These are phyloP conservation scores for Pouteria campechiana DNA, from an alignment of 179 eudicot genomes.

Conservation along the genomic window DNA sequence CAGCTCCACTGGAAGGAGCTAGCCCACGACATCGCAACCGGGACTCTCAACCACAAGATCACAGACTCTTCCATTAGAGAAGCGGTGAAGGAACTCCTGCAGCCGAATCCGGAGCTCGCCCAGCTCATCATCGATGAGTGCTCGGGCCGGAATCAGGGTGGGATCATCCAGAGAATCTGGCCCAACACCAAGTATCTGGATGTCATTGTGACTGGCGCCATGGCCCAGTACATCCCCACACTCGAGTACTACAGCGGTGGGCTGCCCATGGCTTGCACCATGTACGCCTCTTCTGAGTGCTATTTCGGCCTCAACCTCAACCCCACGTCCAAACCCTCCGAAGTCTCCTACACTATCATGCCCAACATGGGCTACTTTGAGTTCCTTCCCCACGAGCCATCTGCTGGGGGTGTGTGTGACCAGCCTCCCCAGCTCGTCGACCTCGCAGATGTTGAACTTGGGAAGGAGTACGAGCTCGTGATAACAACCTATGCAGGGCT, in stretches of 20 bases:
- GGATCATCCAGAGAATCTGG: conserved; percentile 61
- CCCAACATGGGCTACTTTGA: conserved; percentile 81
- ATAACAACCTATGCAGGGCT: conserved; percentile 58
- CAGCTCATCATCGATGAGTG: conserved; percentile 33
- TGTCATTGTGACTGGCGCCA: conserved; percentile 79
- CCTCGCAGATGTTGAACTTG: conserved; percentile 58
- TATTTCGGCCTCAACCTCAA: conserved; percentile 69
- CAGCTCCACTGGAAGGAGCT: conserved; percentile 50
- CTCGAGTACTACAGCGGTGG: conserved; percentile 73
- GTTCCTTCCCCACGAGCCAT: conserved; percentile 49
- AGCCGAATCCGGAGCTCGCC: conserved; percentile 46
- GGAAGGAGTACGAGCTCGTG: conserved; percentile 78
- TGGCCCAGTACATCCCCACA: conserved; percentile 82
- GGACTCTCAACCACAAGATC: conserved; percentile 31
- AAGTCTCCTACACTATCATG: conserved; percentile 67
- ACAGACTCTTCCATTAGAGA: conserved; percentile 27
- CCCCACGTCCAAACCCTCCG: conserved; percentile 57
- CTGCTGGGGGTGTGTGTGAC: conserved; percentile 9
- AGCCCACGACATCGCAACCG: conserved; percentile 34
- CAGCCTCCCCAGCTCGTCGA: conserved; percentile 41
- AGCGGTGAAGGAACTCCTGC: conserved; percentile 27
- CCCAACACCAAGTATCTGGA: conserved; percentile 76
- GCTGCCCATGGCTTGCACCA: conserved; percentile 50
- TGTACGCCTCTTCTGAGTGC: conserved; percentile 82
- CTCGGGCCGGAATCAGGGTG: conserved; percentile 50